phyloP scores from a whole-genome alignment of 2,329 filamentous ascomycete species.

The Daldinia sp. region DNA sequence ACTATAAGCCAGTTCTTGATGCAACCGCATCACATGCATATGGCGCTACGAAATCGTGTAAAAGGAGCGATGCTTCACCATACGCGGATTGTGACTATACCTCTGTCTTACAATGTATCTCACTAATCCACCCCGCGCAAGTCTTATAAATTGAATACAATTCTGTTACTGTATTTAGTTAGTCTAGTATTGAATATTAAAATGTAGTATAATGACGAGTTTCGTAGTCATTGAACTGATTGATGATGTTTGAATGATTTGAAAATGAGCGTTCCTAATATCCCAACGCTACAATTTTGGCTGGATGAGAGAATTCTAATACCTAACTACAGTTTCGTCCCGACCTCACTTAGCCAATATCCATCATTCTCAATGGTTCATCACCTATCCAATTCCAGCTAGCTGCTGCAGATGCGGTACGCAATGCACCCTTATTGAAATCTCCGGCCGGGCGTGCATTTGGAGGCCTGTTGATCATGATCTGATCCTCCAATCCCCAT shows the following conservation, averaged over 20 bases:
- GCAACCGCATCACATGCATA: not conserved
- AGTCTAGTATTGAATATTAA: slow-evolving; percentile 5
- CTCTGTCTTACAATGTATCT: slow-evolving; percentile 8
- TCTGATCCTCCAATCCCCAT: slow-evolving; percentile 31
- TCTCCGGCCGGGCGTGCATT: slow-evolving; percentile 36
- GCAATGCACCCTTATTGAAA: slow-evolving; percentile 16
- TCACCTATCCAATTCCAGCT: slow-evolving; percentile 20
- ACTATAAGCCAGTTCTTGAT: not conserved
- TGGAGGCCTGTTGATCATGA: slow-evolving; percentile 35
- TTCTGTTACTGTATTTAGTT: not conserved
- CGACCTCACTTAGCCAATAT: slow-evolving; percentile 7
- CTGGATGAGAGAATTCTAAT: not conserved
- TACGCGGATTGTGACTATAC: slow-evolving; percentile 2
- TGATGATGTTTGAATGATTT: slow-evolving; percentile 7
- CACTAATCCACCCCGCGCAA: slow-evolving; percentile 14
- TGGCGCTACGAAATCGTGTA: not conserved
- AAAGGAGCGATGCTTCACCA: slow-evolving; percentile 8
- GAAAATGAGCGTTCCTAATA: not conserved
- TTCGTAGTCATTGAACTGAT: not conserved
- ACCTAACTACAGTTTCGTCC: slow-evolving; percentile 2
- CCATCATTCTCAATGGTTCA: slow-evolving; percentile 4
- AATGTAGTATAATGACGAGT: not conserved
- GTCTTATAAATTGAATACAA: not conserved
- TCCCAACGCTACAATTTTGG: not conserved
- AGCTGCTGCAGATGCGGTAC: slow-evolving; percentile 17